phyloP scores from a whole-genome alignment of 2,329 filamentous ascomycete species.

The Plenodomus tracheiphilus region DNA sequence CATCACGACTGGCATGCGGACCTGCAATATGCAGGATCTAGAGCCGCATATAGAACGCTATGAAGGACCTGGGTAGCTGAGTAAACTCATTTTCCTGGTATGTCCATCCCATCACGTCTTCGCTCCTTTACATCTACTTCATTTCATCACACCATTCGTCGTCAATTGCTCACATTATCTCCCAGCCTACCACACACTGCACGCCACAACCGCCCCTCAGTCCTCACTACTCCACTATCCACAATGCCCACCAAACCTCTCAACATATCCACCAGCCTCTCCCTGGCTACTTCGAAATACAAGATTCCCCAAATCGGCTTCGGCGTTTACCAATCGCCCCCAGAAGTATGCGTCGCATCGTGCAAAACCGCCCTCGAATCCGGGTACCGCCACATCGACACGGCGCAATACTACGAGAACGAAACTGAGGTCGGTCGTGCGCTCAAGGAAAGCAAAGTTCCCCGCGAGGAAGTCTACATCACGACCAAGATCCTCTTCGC shows the following conservation, averaged over 20 bases:
- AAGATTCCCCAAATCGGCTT: constrained; percentile 70
- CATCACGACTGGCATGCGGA: background rate
- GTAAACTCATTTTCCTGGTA: constrained; percentile 4
- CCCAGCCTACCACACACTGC: constrained; percentile 1
- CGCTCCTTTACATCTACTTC: constrained; percentile 4
- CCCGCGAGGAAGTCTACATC: constrained; percentile 65
- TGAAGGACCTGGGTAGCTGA: background rate
- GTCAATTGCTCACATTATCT: constrained; percentile 7
- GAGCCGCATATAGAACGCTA: too few species aligned
- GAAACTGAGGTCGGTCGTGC: constrained; percentile 69
- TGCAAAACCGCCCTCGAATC: constrained; percentile 60
- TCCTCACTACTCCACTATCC: constrained; percentile 5
- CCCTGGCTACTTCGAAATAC: constrained; percentile 54
- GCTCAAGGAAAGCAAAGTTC: constrained; percentile 59
- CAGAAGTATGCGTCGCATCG: constrained; percentile 59
- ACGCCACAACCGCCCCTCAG: constrained; percentile 3
- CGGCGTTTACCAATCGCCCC: constrained; percentile 67
- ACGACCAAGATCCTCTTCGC: constrained; percentile 70
- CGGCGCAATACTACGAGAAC: constrained; percentile 72
- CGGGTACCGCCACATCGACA: constrained; percentile 68
- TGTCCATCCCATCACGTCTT: constrained; percentile 10
- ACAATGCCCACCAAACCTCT: constrained; percentile 29
- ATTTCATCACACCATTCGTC: background rate
- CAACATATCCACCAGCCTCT: constrained; percentile 53
- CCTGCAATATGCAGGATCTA: background rate